Conservation (phyloP, 345 rosid species). For the Acer negundo region DNA sequence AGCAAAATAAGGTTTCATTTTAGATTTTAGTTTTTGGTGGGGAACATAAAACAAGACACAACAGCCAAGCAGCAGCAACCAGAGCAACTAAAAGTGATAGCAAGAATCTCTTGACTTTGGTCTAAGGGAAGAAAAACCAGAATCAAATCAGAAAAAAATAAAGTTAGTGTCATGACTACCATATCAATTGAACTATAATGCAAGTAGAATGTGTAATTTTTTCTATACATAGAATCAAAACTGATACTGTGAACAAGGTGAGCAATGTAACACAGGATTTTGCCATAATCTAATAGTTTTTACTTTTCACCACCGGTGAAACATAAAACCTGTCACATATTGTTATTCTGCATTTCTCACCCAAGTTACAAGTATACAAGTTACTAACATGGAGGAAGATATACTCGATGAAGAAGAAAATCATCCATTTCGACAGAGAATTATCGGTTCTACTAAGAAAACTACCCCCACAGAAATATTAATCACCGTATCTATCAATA, state of each 20-base stretch:
- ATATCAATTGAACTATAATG: too few species aligned
- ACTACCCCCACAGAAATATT: too few species aligned
- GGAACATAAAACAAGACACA: background rate
- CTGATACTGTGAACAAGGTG: background rate
- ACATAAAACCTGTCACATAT: background rate
- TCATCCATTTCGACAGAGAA: too few species aligned
- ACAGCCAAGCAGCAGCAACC: background rate
- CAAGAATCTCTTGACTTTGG: constrained; percentile 2
- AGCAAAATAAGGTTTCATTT: background rate
- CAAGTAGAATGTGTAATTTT: too few species aligned
- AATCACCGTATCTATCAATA: background rate
- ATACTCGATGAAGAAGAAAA: background rate
- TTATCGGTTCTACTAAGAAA: too few species aligned
- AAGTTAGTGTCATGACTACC: background rate
- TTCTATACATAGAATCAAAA: background rate
- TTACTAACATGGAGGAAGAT: too few species aligned
- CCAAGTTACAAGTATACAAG: background rate
- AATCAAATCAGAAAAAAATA: background rate
- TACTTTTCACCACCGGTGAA: background rate
- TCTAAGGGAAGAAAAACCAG: background rate
- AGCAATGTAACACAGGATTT: too few species aligned
- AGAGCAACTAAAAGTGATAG: background rate
- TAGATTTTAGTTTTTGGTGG: background rate
- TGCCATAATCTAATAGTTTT: too few species aligned
- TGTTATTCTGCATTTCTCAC: background rate